Conservation (phyloP, 129 eudicot species). For the Artemisia tridentata region DNA sequence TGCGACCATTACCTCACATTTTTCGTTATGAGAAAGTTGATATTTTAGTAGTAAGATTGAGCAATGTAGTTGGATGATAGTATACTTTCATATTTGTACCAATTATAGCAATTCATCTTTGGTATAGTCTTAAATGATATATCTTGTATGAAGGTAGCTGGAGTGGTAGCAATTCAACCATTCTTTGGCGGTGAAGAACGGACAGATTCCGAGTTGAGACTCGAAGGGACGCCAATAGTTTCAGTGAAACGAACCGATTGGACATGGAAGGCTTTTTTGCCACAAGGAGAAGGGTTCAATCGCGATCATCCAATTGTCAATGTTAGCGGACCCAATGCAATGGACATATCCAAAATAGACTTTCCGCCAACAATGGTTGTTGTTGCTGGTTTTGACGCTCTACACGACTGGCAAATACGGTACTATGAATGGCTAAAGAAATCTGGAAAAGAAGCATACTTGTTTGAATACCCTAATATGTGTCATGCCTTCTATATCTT, state of each 20-base stretch:
- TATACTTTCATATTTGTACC: too few relatives aligned
- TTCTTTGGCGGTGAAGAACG: slow-evolving; percentile 26
- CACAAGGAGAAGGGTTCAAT: slow-evolving; percentile 20
- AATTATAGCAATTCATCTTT: too few relatives aligned
- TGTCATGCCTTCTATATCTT: slow-evolving; percentile 27
- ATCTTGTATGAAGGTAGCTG: slow-evolving; percentile 25
- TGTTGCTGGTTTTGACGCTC: slow-evolving; percentile 18
- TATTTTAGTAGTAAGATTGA: too few relatives aligned
- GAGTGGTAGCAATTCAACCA: slow-evolving; percentile 32
- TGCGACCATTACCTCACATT: too few relatives aligned
- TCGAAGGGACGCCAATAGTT: slow-evolving; percentile 14
- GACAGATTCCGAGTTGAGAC: slow-evolving; percentile 20
- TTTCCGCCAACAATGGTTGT: slow-evolving; percentile 28
- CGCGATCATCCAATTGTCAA: slow-evolving; percentile 25
- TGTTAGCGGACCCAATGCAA: slow-evolving; percentile 26
- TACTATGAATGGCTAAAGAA: slow-evolving; percentile 25
- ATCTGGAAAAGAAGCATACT: slow-evolving; percentile 25
- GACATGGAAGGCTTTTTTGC: slow-evolving; percentile 31
- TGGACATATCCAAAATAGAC: slow-evolving; percentile 25
- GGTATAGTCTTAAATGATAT: background rate
- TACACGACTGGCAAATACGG: slow-evolving; percentile 23
- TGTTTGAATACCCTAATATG: slow-evolving; percentile 28
- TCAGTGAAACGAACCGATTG: slow-evolving; percentile 25
- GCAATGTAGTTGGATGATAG: too few relatives aligned
- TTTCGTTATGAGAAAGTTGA: too few relatives aligned